Percentiles rank a stretch among this genome's conserved stretches.
Evolutionary conservation across 306 rosid species (phyloP).

Genomic region (Quercus ilex): DNA sequence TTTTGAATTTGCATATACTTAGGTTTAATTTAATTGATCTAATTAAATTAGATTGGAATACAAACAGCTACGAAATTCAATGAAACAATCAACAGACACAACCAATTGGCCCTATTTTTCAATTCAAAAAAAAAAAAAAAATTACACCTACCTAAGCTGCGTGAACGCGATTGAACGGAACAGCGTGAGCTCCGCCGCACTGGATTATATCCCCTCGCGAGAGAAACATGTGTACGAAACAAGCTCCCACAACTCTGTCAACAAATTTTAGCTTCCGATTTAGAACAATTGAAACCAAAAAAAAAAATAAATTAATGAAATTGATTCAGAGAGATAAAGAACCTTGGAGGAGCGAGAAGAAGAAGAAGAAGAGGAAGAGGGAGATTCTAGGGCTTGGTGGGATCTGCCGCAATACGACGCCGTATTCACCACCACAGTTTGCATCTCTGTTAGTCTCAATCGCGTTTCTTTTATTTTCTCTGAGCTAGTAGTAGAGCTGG

Average conservation of each 20-base stretch:
- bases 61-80: not conserved
- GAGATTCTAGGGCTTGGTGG: slow-evolving; percentile 28
- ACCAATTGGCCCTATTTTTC: not conserved
- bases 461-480: not conserved
- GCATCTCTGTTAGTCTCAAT: slow-evolving; percentile 34
- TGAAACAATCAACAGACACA: not conserved
- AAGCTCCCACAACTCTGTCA: slow-evolving; percentile 14
- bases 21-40: too few relatives aligned
- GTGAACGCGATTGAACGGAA: slow-evolving; percentile 27
- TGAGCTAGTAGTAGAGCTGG: too few relatives aligned
- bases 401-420: slow-evolving; percentile 33
- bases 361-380: slow-evolving; percentile 34
- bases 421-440: slow-evolving; percentile 50
- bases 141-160: slow-evolving; percentile 29
- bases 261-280: not conserved
- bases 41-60: not conserved
- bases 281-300: not conserved
- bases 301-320: not conserved
- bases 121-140: not conserved
- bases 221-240: slow-evolving; percentile 25
- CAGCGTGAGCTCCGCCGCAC: slow-evolving; percentile 22
- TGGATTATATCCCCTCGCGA: slow-evolving; percentile 16
- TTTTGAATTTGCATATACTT: not conserved
- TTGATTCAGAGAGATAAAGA: not conserved
- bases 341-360: slow-evolving; percentile 49